phyloP scores from a whole-genome alignment of 2,329 filamentous ascomycete genomes.

The Fusarium cicatricum region DNA sequence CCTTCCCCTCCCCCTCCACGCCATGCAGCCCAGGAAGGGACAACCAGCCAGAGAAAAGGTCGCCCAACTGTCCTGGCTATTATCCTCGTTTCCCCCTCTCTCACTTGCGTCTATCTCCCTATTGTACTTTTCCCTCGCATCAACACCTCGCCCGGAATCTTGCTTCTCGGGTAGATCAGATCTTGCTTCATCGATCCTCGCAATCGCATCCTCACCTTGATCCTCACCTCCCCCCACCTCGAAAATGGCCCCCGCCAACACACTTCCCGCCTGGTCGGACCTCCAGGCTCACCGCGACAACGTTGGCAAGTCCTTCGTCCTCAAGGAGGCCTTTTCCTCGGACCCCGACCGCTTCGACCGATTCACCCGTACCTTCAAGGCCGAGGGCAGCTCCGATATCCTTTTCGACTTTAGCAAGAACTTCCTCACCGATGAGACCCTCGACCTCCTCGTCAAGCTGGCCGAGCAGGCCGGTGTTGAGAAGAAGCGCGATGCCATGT shows the following conservation, averaged over 20 bases:
- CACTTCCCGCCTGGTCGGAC: slow-evolving; percentile 85
- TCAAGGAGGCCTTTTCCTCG: slow-evolving; percentile 91
- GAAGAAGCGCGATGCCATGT: slow-evolving; percentile 96
- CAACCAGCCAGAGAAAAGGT: slow-evolving; percentile 13
- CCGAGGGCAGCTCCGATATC: slow-evolving; percentile 84
- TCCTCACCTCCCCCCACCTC: slow-evolving; percentile 4
- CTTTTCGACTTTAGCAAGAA: slow-evolving; percentile 99
- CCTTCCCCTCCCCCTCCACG: slow-evolving; percentile 26
- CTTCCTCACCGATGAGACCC: slow-evolving; percentile 92
- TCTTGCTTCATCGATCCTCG: slow-evolving; percentile 11
- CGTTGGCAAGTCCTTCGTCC: slow-evolving; percentile 86
- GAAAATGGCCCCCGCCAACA: slow-evolving; percentile 81
- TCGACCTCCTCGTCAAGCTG: slow-evolving; percentile 85
- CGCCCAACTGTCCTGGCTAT: slow-evolving; percentile 13
- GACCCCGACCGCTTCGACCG: slow-evolving; percentile 90
- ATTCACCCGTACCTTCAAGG: slow-evolving; percentile 86
- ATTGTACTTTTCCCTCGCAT: neutral
- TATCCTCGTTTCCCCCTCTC: slow-evolving; percentile 29
- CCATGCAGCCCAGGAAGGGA: slow-evolving; percentile 20
- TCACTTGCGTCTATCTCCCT: neutral
- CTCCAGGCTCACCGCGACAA: slow-evolving; percentile 90
- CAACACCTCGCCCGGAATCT: neutral
- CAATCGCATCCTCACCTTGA: slow-evolving; percentile 3
- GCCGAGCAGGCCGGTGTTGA: slow-evolving; percentile 91
- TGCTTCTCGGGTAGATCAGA: slow-evolving; percentile 2